Conservation (phyloP, 352 stramenopile genomes). For the Pythium apleroticum region DNA sequence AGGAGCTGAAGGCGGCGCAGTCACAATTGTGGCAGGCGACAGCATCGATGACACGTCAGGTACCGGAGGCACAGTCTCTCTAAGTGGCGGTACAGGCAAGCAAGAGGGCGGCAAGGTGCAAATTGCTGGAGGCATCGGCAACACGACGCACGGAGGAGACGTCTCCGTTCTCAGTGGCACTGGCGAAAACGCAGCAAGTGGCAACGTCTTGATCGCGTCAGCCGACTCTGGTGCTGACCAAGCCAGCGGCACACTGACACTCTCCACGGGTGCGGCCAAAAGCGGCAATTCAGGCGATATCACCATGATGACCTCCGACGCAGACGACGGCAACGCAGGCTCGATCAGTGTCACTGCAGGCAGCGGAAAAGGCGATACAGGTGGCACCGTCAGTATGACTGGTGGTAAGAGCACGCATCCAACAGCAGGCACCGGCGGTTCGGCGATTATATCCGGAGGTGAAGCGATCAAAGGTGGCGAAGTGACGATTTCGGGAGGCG, state of each 20-base stretch:
- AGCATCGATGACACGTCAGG: constrained; percentile 19
- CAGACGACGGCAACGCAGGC: constrained; percentile 24
- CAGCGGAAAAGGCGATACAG: constrained; percentile 19
- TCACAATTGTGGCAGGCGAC: constrained; percentile 33
- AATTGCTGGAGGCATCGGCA: constrained; percentile 34
- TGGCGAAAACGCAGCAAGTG: constrained; percentile 21
- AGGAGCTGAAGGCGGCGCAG: constrained; percentile 20
- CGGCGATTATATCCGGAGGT: constrained; percentile 31
- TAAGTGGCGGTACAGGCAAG: constrained; percentile 22
- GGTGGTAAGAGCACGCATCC: constrained; percentile 30
- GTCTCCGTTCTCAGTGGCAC: constrained; percentile 28
- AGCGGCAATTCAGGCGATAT: constrained; percentile 29
- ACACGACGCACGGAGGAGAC: constrained; percentile 22
- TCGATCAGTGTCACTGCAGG: constrained; percentile 35
- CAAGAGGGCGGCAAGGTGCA: constrained; percentile 33
- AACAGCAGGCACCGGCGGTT: constrained; percentile 31
- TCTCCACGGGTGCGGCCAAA: constrained; percentile 7
- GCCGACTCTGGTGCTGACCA: constrained; percentile 21
- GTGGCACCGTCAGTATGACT: constrained; percentile 23
- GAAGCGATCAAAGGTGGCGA: constrained; percentile 31
- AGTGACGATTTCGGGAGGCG: constrained; percentile 28
- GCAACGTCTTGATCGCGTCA: constrained; percentile 30
- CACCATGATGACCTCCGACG: constrained; percentile 30
- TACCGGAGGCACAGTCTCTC: constrained; percentile 13
- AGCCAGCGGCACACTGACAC: constrained; percentile 20